These are phyloP conservation scores for Aspergillus sp. DNA, from an alignment of 2,329 filamentous ascomycete species.

Conservation along the genomic window DNA sequence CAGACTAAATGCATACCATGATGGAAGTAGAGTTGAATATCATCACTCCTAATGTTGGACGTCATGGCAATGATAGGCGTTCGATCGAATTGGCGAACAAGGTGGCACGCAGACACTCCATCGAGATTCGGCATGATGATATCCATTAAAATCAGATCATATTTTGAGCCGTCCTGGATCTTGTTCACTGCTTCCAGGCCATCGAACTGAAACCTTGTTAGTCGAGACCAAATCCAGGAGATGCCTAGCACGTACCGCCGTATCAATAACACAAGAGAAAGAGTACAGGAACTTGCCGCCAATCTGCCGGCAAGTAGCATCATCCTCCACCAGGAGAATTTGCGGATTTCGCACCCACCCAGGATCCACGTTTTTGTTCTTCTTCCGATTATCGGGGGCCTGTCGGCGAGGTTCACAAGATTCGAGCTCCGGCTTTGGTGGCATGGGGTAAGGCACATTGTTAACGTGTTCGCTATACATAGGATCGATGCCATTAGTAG, in stretches of 20 bases:
- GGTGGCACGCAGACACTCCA: conserved; percentile 85
- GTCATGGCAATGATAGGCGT: conserved; percentile 96
- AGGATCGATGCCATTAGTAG: conserved; percentile 85
- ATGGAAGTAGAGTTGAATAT: conserved; percentile 94
- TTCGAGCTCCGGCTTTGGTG: conserved; percentile 50
- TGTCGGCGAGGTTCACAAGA: conserved; percentile 38
- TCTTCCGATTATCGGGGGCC: conserved; percentile 48
- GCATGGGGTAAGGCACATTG: conserved; percentile 81
- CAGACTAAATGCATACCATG: conserved; percentile 59
- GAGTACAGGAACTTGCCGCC: conserved; percentile 58
- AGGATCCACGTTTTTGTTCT: conserved; percentile 52
- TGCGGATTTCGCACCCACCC: conserved; percentile 61
- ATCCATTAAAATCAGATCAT: conserved; percentile 72
- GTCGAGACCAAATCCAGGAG: background rate
- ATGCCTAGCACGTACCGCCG: conserved; percentile 50
- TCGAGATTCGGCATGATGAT: conserved; percentile 97
- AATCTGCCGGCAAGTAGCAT: conserved; percentile 57
- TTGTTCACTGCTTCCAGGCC: conserved; percentile 87
- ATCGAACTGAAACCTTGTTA: conserved; percentile 53
- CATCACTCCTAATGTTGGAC: conserved; percentile 91
- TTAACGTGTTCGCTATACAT: conserved; percentile 91
- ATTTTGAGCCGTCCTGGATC: conserved; percentile 57
- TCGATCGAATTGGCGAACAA: conserved; percentile 78
- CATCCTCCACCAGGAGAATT: conserved; percentile 83
- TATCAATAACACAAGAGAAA: conserved; percentile 55